Conservation (phyloP, 163 green algal genomes). For the Chlamydomonas reinhardtii region DNA sequence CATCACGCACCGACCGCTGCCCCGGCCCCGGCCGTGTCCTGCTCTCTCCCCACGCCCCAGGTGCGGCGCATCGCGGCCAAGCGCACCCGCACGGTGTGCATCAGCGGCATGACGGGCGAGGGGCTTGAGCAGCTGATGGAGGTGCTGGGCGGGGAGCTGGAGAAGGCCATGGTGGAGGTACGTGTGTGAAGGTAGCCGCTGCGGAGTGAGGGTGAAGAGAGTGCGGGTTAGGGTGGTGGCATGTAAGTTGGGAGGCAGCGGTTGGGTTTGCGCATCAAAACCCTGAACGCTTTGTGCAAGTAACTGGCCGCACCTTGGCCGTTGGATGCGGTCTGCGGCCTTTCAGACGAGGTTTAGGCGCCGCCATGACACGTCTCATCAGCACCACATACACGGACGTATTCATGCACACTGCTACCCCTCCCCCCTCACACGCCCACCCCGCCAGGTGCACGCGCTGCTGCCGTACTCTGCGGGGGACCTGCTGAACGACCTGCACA, state of each 20-base stretch:
- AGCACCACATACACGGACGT: too few relatives aligned
- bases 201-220: not conserved
- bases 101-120: constrained; percentile 78
- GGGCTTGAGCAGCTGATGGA: constrained; percentile 77
- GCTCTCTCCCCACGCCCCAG: not conserved
- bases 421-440: too few relatives aligned
- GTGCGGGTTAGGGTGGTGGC: not conserved
- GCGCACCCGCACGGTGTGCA: constrained; percentile 72
- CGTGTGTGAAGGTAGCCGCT: not conserved
- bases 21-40: too few relatives aligned
- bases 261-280: too few relatives aligned
- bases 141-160: constrained; percentile 65
- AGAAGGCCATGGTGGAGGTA: constrained; percentile 66
- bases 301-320: too few relatives aligned
- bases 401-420: too few relatives aligned
- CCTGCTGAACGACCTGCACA: constrained; percentile 81
- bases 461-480: constrained; percentile 68
- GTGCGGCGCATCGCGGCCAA: constrained; percentile 67
- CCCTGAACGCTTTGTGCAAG: too few relatives aligned
- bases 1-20: too few relatives aligned
- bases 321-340: too few relatives aligned
- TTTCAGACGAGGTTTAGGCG: too few relatives aligned
- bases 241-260: too few relatives aligned
- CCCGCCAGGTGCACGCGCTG: constrained; percentile 39
- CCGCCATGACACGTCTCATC: too few relatives aligned